phyloP scores from a whole-genome alignment of 2,329 filamentous ascomycete species.

The Verticillium tricorpus region DNA sequence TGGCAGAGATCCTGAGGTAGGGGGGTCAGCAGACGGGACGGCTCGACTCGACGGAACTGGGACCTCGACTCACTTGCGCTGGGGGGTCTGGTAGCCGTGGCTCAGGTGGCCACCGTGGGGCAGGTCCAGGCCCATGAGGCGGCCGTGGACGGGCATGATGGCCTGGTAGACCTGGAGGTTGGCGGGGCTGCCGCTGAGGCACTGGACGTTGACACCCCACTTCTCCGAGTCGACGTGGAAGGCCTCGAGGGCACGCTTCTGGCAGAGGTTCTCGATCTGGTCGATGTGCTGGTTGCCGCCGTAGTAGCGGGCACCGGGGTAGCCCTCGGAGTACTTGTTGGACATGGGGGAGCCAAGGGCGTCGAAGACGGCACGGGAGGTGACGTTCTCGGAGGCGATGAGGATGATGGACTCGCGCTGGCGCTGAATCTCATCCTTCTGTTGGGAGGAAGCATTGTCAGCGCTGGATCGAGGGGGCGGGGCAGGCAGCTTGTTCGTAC shows the following conservation, averaged over 20 bases:
- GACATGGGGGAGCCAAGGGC: constrained; percentile 91
- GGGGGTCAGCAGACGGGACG: neutral
- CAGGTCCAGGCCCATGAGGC: constrained; percentile 93
- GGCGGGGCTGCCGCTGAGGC: constrained; percentile 85
- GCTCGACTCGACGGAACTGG: neutral
- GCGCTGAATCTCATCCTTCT: constrained; percentile 92
- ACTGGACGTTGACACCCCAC: constrained; percentile 99
- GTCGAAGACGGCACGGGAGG: constrained; percentile 95
- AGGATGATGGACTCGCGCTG: constrained; percentile 98
- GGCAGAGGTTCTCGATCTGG: constrained; percentile 90
- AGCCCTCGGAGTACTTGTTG: constrained; percentile 99
- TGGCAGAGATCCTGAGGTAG: constrained; percentile 71
- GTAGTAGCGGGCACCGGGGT: constrained; percentile 97
- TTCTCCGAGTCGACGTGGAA: constrained; percentile 82
- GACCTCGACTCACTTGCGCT: constrained; percentile 65
- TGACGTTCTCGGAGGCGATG: constrained; percentile 99
- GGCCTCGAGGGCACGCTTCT: constrained; percentile 84
- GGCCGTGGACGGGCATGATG: constrained; percentile 90
- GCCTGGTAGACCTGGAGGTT: constrained; percentile 99
- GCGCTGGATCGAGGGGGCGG: constrained; percentile 7
- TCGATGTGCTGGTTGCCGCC: constrained; percentile 99
- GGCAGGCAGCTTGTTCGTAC: constrained; percentile 44
- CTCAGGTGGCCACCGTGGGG: constrained; percentile 92
- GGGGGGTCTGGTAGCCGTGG: constrained; percentile 95
- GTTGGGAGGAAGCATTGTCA: constrained; percentile 22